Conservation (phyloP, 148 eudicot genomes). For the Cornus suecica region DNA sequence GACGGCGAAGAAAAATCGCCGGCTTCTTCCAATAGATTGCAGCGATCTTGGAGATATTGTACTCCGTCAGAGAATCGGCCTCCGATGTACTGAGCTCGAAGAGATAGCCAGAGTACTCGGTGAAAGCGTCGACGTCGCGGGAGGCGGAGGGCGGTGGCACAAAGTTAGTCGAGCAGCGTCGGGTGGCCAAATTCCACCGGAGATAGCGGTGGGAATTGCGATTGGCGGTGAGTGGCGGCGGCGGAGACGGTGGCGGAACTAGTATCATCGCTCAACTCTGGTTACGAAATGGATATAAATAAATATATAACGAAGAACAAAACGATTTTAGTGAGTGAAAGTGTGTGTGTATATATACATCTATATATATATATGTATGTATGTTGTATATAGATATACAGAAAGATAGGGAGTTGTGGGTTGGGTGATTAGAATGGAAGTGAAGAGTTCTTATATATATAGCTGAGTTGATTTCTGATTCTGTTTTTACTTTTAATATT, state of each 20-base stretch:
- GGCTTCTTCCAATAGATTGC: conserved; percentile 63
- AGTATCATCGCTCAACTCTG: conserved; percentile 8
- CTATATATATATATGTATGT: too few relatives aligned
- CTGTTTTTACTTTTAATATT: too few relatives aligned
- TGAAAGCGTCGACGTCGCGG: conserved; percentile 61
- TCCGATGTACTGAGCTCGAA: conserved; percentile 62
- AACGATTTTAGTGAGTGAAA: too few relatives aligned
- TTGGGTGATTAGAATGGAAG: not conserved
- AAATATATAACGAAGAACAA: too few relatives aligned
- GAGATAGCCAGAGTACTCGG: conserved; percentile 72
- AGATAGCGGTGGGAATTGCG: not conserved
- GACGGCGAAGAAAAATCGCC: conserved; percentile 51
- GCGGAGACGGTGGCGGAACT: conserved; percentile 16
- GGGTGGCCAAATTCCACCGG: not conserved
- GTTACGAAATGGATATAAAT: too few relatives aligned
- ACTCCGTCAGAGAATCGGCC: conserved; percentile 64
- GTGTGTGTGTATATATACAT: too few relatives aligned
- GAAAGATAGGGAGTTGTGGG: too few relatives aligned
- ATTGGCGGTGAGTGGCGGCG: conserved; percentile 1
- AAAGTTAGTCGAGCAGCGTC: not conserved
- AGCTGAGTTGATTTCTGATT: too few relatives aligned
- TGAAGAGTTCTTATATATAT: not conserved
- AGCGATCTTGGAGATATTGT: conserved; percentile 49
- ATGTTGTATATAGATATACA: too few relatives aligned
- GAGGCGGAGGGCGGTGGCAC: conserved; percentile 10